These are phyloP conservation scores for Trichoderma koningii DNA, from an alignment of 2,329 filamentous ascomycete species.

Conservation along the genomic window DNA sequence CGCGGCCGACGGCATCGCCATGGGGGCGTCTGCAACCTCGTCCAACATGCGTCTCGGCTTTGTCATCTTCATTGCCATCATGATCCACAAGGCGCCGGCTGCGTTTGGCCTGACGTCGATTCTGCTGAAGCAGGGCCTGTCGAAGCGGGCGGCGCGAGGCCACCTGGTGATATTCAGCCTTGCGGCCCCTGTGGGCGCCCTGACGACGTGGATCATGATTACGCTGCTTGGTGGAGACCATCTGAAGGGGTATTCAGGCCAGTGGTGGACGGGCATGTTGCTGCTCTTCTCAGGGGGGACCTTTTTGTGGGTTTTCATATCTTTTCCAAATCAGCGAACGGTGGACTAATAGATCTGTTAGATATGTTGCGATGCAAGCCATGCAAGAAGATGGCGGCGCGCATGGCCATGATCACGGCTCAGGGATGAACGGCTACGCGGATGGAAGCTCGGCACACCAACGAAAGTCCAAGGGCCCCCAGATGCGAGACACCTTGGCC, in stretches of 20 bases:
- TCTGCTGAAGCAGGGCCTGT: conserved; percentile 85
- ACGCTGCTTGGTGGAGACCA: conserved; percentile 68
- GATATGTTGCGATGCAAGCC: conserved; percentile 97
- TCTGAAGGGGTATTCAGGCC: conserved; percentile 61
- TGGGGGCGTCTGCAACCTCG: conserved; percentile 83
- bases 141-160: conserved; percentile 78
- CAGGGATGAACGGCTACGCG: conserved; percentile 55
- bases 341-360: conserved; percentile 40
- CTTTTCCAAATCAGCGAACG: neutral
- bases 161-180: conserved; percentile 91
- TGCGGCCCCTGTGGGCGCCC: conserved; percentile 82
- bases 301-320: conserved; percentile 69
- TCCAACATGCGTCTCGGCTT: conserved; percentile 76
- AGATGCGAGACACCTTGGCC: conserved; percentile 68
- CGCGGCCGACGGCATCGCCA: conserved; percentile 89
- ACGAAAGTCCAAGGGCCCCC: conserved; percentile 56
- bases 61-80: conserved; percentile 93
- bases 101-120: conserved; percentile 93
- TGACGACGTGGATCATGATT: conserved; percentile 80
- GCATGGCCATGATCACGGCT: conserved; percentile 54
- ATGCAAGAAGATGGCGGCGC: conserved; percentile 76
- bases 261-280: conserved; percentile 90
- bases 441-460: conserved; percentile 50
- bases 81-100: conserved; percentile 95
- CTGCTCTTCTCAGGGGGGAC: conserved; percentile 95